Evolutionary conservation across 2,329 filamentous ascomycete genomes (phyloP).

Genomic region (Fusarium subtropicale): DNA sequence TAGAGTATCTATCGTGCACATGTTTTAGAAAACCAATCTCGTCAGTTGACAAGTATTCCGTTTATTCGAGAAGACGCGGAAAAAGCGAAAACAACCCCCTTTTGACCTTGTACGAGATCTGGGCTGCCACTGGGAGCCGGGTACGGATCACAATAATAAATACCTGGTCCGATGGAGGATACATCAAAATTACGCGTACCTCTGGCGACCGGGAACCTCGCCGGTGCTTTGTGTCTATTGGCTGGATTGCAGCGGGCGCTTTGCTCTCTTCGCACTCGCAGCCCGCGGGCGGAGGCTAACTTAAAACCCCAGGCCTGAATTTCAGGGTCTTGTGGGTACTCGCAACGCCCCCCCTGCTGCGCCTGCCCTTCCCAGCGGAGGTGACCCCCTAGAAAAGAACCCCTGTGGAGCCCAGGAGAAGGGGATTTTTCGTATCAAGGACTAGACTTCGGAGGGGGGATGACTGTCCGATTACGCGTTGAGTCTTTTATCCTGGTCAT

Average conservation of each 20-base stretch:
- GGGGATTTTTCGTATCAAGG: slow-evolving; percentile 30
- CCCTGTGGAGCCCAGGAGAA: slow-evolving; percentile 10
- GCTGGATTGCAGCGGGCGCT: neutral
- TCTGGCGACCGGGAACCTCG: neutral
- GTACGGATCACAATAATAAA: neutral
- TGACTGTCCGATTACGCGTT: slow-evolving; percentile 22
- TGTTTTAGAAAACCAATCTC: neutral
- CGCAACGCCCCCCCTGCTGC: neutral
- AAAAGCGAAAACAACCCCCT: neutral
- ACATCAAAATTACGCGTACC: slow-evolving; percentile 1
- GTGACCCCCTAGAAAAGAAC: neutral
- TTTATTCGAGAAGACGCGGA: neutral
- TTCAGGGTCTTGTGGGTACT: slow-evolving; percentile 3
- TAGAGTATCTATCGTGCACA: neutral
- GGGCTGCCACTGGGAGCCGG: neutral
- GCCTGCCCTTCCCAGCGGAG: neutral
- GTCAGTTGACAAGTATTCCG: neutral
- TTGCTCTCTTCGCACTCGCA: slow-evolving; percentile 5
- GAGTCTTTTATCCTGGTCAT: neutral
- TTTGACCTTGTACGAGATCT: neutral
- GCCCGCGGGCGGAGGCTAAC: slow-evolving; percentile 1
- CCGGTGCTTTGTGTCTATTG: neutral
- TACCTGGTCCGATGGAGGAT: neutral
- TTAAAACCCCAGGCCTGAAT: slow-evolving; percentile 11
- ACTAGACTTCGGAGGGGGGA: slow-evolving; percentile 19